Evolutionary conservation across 495 filamentous ascomycete species (phyloP), one percentile per base, ranked within the genome.

Genomic region (Trichoderma reesei): DNA sequence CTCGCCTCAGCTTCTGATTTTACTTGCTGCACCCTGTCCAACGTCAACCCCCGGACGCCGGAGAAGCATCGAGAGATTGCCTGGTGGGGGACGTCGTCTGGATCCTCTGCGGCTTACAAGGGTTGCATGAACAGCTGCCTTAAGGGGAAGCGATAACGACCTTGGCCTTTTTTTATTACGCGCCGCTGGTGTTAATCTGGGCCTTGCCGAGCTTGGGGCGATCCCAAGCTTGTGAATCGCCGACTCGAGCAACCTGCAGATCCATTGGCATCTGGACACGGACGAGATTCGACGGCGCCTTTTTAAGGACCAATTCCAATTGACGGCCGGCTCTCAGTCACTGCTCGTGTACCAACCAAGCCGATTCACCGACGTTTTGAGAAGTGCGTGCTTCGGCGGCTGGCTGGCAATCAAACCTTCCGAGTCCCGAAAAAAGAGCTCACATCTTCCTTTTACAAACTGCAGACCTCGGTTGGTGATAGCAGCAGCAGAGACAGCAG

Each of bases 11-110:
- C 37, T 36, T 10, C 20, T 66, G 33, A 8, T 26, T 54, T 51
- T 11, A 39, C 8, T 65, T 60, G 33, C 63, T 60, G 16, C 44
- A 18, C n/a, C 44, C 20, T 48, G 44, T 16, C 65, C n/a, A 63
- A 67, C 66, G 63, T 67, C 59, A 67, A n/a, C n/a, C n/a, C n/a
- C 46, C 48, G 10, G 48, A 60, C 60, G 62, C 64, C 59, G 60
- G 60, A 37, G 61, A 11, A 18, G 20, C 20, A 34, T 56, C 51
- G 31, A 56, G 51, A 56, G 51, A 56, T 56, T 56, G 26, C 51
- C 51, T 34, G 51, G 51, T 56, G 51, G 51, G 51, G 51, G 51
- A 56, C 3, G 16, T 56, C 46, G 16, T 26, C 14, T 31, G 51
- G 51, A 56, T 56, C 51, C 51, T 31, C 5, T 14, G 9, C 4